A percentile compares a stretch with the other conserved stretches of the same genome.
Conservation (phyloP, 805 yeast species). For the Myxozyma kluyveri region DNA sequence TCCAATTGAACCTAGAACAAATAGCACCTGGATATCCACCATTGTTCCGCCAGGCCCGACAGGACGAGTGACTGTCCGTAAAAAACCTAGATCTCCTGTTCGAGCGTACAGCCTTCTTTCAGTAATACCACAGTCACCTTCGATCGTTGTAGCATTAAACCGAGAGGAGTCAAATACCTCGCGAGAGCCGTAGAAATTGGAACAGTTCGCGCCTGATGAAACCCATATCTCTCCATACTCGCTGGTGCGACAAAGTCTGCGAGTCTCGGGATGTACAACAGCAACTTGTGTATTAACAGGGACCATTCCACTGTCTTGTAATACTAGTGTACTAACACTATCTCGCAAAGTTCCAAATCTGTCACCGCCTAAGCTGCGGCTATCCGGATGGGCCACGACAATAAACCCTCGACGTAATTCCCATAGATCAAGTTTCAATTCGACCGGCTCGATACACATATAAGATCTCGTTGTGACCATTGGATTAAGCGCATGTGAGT, state of each 20-base stretch:
- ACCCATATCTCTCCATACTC: conserved; percentile 98
- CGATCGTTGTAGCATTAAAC: conserved; percentile 60
- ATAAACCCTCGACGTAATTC: conserved; percentile 88
- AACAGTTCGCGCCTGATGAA: conserved; percentile 77
- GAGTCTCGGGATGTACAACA: conserved; percentile 91
- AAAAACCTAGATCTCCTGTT: conserved; percentile 92
- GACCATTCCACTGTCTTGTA: conserved; percentile 95
- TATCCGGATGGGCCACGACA: conserved; percentile 60
- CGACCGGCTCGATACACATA: conserved; percentile 83
- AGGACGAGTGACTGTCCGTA: conserved; percentile 63
- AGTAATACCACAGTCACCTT: conserved; percentile 52
- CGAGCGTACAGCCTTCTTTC: conserved; percentile 58
- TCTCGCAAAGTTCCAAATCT: neutral
- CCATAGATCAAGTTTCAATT: conserved; percentile 79
- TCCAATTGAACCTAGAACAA: conserved; percentile 76
- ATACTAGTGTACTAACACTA: conserved; percentile 50
- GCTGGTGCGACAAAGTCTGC: conserved; percentile 73
- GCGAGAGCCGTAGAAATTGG: conserved; percentile 51
- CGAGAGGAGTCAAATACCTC: conserved; percentile 54
- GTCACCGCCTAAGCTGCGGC: neutral
- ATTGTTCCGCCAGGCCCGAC: conserved; percentile 41
- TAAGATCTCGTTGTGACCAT: conserved; percentile 81
- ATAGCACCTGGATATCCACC: conserved; percentile 68
- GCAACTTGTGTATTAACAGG: conserved; percentile 93
- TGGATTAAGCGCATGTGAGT: conserved; percentile 77